Conservation (phyloP, 805 yeast genomes). For the Scheffersomyces lignosus region DNA sequence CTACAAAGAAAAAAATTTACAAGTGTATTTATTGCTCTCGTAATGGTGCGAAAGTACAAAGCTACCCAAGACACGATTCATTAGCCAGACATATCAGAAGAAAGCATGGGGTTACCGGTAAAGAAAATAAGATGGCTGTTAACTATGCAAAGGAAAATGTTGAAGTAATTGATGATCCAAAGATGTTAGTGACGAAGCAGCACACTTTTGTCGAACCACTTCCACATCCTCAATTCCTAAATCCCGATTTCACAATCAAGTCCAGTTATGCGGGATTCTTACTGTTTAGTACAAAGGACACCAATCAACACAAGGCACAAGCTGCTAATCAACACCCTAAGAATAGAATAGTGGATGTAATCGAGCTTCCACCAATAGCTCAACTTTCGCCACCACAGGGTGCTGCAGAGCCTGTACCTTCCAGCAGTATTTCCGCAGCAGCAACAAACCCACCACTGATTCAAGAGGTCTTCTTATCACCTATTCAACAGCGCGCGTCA, state of each 20-base stretch:
- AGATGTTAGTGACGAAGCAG: conserved; percentile 7
- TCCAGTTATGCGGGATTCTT: conserved; percentile 30
- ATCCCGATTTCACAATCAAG: conserved; percentile 29
- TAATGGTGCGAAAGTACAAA: conserved; percentile 34
- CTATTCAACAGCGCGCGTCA: too few relatives aligned
- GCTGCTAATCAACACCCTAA: conserved; percentile 1
- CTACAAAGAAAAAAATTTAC: conserved; percentile 42
- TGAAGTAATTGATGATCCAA: conserved; percentile 34
- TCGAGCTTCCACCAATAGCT: conserved; percentile 10
- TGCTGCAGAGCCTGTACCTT: too few relatives aligned
- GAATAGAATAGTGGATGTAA: conserved; percentile 11
- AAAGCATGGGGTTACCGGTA: conserved; percentile 45
- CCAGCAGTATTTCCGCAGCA: too few relatives aligned
- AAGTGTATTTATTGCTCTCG: conserved; percentile 41
- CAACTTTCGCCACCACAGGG: too few relatives aligned
- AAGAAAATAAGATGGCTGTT: conserved; percentile 46
- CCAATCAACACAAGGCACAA: neutral
- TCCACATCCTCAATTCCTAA: conserved; percentile 32
- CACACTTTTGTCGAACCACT: conserved; percentile 19
- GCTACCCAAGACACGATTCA: conserved; percentile 46
- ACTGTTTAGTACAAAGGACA: conserved; percentile 24
- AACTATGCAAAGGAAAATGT: conserved; percentile 44
- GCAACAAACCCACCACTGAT: too few relatives aligned
- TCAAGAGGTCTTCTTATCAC: too few relatives aligned
- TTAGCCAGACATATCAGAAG: conserved; percentile 44